Evolutionary conservation across 106 monocot species (phyloP), one percentile per base, ranked within the genome.

Genomic region (Allium sativum): DNA sequence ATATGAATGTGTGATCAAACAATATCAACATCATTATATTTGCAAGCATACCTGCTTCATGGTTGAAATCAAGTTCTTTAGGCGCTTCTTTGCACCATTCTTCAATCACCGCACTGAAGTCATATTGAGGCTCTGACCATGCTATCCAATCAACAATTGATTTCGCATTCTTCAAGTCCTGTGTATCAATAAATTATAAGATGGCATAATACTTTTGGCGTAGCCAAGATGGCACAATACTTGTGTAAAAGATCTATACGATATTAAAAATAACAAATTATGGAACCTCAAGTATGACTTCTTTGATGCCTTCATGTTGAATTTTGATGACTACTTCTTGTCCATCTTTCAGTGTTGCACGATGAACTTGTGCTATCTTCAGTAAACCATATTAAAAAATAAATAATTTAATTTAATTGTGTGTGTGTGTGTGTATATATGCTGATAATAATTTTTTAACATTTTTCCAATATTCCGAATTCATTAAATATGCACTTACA

Each of bases 21-120:
- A 31, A 31, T 31, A 31, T 31, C 31, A 2, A 31, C 31, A 31
- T 31, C 31, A 31, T 31, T 31, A 31, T 12, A 59, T 8, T 56
- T 7, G 51, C 12, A 42, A 10, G 45, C 46, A 18, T 79, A 98
- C 98, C 98, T 64, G 98, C 98, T 88, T 98, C 98, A 68, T 78
- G 75, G 59, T 98, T 88, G 44, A 98, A 98, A 66, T 98, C 98
- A 45, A 98, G 92, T 74, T 98, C 98, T 68, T 88, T 92, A 51
- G 98, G 98, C 62, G 92, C 82, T 72, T 98, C 98, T 72, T 72
- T 91, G 74, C 91, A 98, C 98, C 98, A 98, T 74, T 98, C 98
- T 82, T 98, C 88, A 55, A 98, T 98, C 80, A 92, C 76, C 40
- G 84, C 80, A 59, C 72, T 98, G 70, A 98, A 92, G 58, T 98